phyloP scores from a whole-genome alignment of 2,329 filamentous ascomycete genomes.

The Sporothrix humicola region DNA sequence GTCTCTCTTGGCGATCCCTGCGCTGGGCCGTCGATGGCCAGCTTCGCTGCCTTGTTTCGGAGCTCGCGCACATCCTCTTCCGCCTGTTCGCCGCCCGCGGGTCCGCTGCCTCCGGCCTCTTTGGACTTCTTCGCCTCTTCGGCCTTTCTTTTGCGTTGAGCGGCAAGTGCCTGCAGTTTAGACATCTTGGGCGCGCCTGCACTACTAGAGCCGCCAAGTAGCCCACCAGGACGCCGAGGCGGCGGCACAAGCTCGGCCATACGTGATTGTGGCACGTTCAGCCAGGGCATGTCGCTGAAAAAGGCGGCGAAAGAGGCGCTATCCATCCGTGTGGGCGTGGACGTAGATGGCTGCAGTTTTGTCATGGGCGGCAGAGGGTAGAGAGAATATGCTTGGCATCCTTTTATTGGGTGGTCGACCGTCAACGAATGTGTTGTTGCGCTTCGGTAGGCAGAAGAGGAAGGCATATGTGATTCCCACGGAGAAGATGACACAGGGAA shows the following conservation, averaged over 20 bases:
- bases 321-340: constrained; percentile 29
- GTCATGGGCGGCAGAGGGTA: constrained; percentile 14
- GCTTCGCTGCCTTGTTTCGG: constrained; percentile 36
- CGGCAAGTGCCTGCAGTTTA: constrained; percentile 88
- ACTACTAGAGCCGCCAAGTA: constrained; percentile 74
- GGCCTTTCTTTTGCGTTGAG: constrained; percentile 82
- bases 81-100: neutral
- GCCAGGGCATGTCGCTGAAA: constrained; percentile 87
- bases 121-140: constrained; percentile 59
- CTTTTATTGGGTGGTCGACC: constrained; percentile 31
- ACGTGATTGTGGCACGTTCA: constrained; percentile 70
- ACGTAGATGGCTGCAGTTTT: neutral
- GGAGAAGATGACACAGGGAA: neutral
- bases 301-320: constrained; percentile 58
- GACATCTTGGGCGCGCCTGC: constrained; percentile 70
- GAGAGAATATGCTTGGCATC: constrained; percentile 13
- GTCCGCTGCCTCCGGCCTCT: constrained; percentile 37
- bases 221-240: constrained; percentile 62
- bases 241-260: constrained; percentile 68
- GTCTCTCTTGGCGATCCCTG: constrained; percentile 12
- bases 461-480: neutral
- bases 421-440: constrained; percentile 35
- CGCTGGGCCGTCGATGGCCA: constrained; percentile 30
- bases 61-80: constrained; percentile 41
- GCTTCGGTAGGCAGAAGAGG: neutral